Evolutionary conservation across 208 protist species (phyloP), one percentile per base, ranked within the genome.

Genomic region (Trypanosoma platydactyli): DNA sequence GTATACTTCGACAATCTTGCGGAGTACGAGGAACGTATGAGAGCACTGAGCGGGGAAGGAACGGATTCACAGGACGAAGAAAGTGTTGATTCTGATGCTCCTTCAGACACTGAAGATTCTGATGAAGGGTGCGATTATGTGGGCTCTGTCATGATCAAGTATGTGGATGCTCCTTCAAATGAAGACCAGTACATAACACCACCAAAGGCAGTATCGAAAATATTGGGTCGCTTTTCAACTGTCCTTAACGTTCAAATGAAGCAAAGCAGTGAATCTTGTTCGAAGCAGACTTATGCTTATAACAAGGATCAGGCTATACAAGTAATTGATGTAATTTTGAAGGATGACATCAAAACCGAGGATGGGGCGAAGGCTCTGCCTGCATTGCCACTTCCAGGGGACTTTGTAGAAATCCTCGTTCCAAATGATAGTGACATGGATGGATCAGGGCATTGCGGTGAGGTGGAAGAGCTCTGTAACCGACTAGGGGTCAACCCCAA

Each of bases 1-100:
- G 75, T 92, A 9, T 96, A 94, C 72, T 96, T 90, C 51, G 90
- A 96, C 54, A 57, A 87, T 20, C 69, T 94, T 18, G 70, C 73
- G n/a, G 72, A 64, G 49, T 94, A 91, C 45, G 71, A 84, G 50
- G 59, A 79, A 57, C 25, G 16, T 20, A 35, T 54, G 22, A n/a
- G 27, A 12, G 50, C 55, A 5, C 4, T 44, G 38, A 53, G 54
- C 11, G 30, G 1, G n/a, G 7, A 70, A 42, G 53, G 20, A 40
- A 44, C 41, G 54, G 49, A 45, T 35, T 13, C 40, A n/a, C 71
- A 82, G 15, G 64, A 55, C 44, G 64, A 79, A 52, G 48, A 51
- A 51, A 25, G 33, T 38, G 49, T 56, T 60, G 45, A 57, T 27
- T 65, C 46, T 46, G 29, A 50, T 11, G 57, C 30, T 44, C 61